Evolutionary conservation across 1,284 basidiomycete species (phyloP).

Genomic region (Papiliotrema terrestris): DNA sequence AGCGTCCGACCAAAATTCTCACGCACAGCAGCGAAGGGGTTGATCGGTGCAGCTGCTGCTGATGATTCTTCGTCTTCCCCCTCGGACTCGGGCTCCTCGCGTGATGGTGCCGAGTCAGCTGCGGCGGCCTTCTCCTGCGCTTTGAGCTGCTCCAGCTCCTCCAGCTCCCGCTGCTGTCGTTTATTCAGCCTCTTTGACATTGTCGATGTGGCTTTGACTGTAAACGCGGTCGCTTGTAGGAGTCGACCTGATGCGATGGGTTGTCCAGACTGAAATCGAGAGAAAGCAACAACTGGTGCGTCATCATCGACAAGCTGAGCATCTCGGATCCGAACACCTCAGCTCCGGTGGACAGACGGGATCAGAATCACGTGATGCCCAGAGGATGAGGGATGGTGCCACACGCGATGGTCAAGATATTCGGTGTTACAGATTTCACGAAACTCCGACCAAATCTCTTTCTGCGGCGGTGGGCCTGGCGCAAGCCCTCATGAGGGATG

Average conservation of each 20-base stretch:
- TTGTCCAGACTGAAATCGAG: not conserved
- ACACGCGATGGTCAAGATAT: not conserved
- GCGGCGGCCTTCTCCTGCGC: conserved; percentile 25
- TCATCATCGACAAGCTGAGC: not conserved
- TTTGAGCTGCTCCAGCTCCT: conserved; percentile 56
- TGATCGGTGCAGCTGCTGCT: conserved; percentile 16
- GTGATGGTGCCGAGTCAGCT: conserved; percentile 7
- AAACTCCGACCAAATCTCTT: conserved; percentile 5
- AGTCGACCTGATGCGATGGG: not conserved
- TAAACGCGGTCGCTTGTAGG: no score
- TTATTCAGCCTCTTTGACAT: conserved; percentile 61
- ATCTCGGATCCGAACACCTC: not conserved
- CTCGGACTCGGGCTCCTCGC: conserved; percentile 31
- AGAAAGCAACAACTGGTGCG: not conserved
- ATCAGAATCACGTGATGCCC: not conserved
- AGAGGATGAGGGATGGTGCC: not conserved
- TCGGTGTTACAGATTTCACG: conserved; percentile 1
- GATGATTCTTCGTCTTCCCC: conserved; percentile 28
- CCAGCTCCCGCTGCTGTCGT: conserved; percentile 75
- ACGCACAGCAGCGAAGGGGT: conserved; percentile 59
- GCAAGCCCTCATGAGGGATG: no score
- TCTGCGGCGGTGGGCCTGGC: no score
- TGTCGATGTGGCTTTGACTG: not conserved
- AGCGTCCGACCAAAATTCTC: not conserved
- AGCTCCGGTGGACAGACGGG: not conserved